Percentiles rank a stretch among this genome's conserved stretches.
Evolutionary conservation across 805 yeast genomes (phyloP).

Genomic region (Candida rishiriensis): DNA sequence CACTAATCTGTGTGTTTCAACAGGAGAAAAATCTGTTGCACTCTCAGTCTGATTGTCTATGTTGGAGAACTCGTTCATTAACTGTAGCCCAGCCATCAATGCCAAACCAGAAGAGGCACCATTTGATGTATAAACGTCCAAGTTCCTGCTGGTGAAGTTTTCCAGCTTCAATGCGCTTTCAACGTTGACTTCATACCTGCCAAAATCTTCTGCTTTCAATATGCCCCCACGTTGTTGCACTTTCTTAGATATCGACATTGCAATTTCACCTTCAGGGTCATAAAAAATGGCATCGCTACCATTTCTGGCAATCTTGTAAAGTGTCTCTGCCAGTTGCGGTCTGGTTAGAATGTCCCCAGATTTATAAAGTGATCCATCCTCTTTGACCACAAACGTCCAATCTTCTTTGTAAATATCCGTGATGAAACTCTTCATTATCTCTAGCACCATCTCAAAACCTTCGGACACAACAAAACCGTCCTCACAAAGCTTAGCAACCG

Average conservation of each 20-base stretch:
- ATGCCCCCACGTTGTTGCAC: slow-evolving; percentile 63
- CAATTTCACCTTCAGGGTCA: slow-evolving; percentile 78
- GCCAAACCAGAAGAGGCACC: slow-evolving; percentile 89
- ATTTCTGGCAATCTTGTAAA: slow-evolving; percentile 63
- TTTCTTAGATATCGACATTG: slow-evolving; percentile 47
- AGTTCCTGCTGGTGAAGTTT: slow-evolving; percentile 22
- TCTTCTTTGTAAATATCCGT: slow-evolving; percentile 30
- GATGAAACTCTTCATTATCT: slow-evolving; percentile 30
- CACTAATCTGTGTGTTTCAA: slow-evolving; percentile 60
- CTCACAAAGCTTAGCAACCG: slow-evolving; percentile 63
- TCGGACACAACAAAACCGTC: slow-evolving; percentile 58
- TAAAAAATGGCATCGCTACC: slow-evolving; percentile 79
- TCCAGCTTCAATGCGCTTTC: slow-evolving; percentile 41
- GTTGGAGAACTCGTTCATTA: slow-evolving; percentile 43
- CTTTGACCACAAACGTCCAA: slow-evolving; percentile 55
- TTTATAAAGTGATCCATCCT: slow-evolving; percentile 29
- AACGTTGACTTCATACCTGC: slow-evolving; percentile 48
- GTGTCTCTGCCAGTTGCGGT: slow-evolving; percentile 59
- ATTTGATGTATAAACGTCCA: slow-evolving; percentile 47
- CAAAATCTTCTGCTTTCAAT: slow-evolving; percentile 60
- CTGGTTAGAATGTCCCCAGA: slow-evolving; percentile 62
- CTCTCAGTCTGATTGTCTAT: slow-evolving; percentile 24
- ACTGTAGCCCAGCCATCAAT: slow-evolving; percentile 65
- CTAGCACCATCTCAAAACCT: slow-evolving; percentile 40
- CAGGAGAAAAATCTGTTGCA: slow-evolving; percentile 38